phyloP scores from a whole-genome alignment of 2,329 filamentous ascomycete species.

The Alternaria conjuncta region DNA sequence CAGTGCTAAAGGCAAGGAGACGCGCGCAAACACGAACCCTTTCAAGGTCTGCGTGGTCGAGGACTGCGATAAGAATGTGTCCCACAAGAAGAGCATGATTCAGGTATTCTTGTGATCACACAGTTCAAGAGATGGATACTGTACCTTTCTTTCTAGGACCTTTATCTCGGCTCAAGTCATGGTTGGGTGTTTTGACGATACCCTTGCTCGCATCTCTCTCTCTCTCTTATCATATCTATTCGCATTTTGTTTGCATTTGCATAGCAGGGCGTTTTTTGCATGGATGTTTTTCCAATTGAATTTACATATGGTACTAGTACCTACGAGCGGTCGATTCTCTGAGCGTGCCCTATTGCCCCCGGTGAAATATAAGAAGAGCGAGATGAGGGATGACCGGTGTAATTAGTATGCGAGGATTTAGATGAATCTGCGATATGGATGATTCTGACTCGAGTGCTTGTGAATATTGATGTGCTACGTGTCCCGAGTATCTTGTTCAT shows the following conservation, averaged over 20 bases:
- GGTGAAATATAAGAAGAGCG: rapidly evolving
- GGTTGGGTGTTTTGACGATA: slow-evolving; percentile 18
- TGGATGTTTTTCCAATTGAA: not conserved
- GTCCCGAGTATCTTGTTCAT: no score
- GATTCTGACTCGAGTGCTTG: rapidly evolving
- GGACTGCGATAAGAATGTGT: slow-evolving; percentile 49
- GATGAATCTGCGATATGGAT: not conserved
- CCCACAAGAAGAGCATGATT: slow-evolving; percentile 45
- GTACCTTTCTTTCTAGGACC: not conserved
- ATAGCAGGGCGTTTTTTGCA: slow-evolving; percentile 21
- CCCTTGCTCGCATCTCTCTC: slow-evolving; percentile 6
- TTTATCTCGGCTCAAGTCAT: not conserved
- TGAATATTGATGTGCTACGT: not conserved
- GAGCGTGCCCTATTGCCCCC: not conserved
- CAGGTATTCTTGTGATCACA: slow-evolving; percentile 48
- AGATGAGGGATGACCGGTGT: not conserved
- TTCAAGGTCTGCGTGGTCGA: slow-evolving; percentile 57
- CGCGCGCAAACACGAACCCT: slow-evolving; percentile 37
- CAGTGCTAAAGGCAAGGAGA: slow-evolving; percentile 51
- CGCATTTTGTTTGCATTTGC: slow-evolving; percentile 22
- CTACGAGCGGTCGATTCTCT: not conserved
- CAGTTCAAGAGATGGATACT: not conserved
- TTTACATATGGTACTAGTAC: not conserved
- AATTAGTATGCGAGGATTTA: not conserved
- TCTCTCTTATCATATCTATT: not conserved